phyloP scores from a whole-genome alignment of 148 eudicot species.

The Polygonum aviculare region DNA sequence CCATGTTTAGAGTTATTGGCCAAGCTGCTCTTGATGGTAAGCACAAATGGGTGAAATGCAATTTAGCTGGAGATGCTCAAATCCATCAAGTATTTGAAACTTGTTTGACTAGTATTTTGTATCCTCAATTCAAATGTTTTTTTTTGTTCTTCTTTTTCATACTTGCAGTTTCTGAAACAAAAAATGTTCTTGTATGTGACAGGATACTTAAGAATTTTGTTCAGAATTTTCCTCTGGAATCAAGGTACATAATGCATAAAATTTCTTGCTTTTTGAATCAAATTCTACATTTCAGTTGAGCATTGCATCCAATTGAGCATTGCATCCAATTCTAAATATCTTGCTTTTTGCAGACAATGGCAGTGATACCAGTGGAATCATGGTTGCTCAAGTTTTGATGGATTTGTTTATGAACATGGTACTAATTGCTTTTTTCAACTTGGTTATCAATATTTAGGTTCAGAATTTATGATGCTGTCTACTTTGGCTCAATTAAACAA shows the following conservation, averaged over 20 bases:
- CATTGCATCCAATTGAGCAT: too few species aligned
- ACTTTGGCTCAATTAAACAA: not conserved
- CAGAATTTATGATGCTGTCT: not conserved
- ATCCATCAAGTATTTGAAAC: not conserved
- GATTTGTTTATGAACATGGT: conserved; percentile 78
- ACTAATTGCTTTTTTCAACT: not conserved
- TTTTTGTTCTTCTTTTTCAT: too few species aligned
- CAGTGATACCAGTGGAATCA: conserved; percentile 58
- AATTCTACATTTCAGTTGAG: not conserved
- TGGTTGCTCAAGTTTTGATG: conserved; percentile 69
- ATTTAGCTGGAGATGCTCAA: not conserved
- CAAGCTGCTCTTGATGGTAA: conserved; percentile 51
- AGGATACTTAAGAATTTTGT: conserved; percentile 41
- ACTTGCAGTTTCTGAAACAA: not conserved
- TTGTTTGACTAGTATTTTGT: conserved; percentile 24
- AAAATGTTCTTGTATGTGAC: not conserved
- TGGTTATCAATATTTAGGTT: not conserved
- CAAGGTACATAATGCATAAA: conserved; percentile 1
- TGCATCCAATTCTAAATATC: not conserved
- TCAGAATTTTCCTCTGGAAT: conserved; percentile 46
- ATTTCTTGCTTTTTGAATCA: not conserved
- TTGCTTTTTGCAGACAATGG: conserved; percentile 56
- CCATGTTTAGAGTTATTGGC: conserved; percentile 52
- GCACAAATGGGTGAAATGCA: conserved; percentile 43
- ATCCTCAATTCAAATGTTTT: not conserved